Evolutionary conservation across 352 stramenopile genomes (phyloP).

Genomic region (Phytophthora kernoviae): DNA sequence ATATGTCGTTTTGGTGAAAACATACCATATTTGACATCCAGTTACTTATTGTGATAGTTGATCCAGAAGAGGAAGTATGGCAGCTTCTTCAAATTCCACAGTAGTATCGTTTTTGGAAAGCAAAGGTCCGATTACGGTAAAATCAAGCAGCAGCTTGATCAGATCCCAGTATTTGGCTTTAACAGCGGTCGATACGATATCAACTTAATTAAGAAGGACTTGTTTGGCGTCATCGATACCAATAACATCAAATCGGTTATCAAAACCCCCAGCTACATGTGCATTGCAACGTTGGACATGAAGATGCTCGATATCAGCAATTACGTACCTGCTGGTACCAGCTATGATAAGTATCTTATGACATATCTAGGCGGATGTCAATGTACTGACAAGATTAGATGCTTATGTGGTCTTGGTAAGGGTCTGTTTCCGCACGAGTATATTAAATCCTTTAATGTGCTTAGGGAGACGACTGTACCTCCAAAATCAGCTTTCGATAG

Average conservation of each 20-base stretch:
- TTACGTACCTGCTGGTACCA: conserved; percentile 35
- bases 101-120: too few species aligned
- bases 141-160: conserved; percentile 9
- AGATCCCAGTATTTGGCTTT: conserved; percentile 23
- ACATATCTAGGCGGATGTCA: conserved; percentile 38
- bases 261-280: conserved; percentile 23
- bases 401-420: conserved; percentile 24
- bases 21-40: not conserved
- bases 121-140: conserved; percentile 5
- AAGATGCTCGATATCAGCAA: conserved; percentile 43
- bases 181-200: conserved; percentile 12
- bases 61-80: conserved; percentile 4
- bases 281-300: conserved; percentile 21
- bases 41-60: conserved; percentile 3
- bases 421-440: conserved; percentile 52
- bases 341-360: conserved; percentile 33
- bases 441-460: conserved; percentile 31
- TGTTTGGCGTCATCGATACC: conserved; percentile 15
- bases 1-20: not conserved
- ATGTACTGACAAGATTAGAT: conserved; percentile 34
- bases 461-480: conserved; percentile 25
- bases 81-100: conserved; percentile 12
- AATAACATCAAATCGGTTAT: conserved; percentile 22
- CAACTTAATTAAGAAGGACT: conserved; percentile 8
- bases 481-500: conserved; percentile 23